These are phyloP conservation scores for Fusarium sulawesiense DNA, from an alignment of 2,329 filamentous ascomycete genomes.

Conservation along the genomic window DNA sequence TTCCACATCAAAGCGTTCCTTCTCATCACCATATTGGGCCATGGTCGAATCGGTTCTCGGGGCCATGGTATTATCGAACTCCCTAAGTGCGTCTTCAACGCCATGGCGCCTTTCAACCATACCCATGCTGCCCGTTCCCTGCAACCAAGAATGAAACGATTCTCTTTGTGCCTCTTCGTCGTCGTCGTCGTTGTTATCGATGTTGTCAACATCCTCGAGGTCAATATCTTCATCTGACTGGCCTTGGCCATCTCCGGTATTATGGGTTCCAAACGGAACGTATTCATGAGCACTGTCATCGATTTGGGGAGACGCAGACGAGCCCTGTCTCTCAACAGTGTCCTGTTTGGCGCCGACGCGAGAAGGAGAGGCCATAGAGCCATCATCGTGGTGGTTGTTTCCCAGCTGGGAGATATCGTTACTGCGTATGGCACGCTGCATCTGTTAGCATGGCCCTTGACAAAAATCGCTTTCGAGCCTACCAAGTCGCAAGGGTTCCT, in stretches of 20 bases:
- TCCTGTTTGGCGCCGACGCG: neutral
- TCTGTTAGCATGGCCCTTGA: constrained; percentile 1
- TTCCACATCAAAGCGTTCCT: constrained; percentile 1
- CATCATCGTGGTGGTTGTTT: neutral
- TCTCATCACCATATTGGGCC: neutral
- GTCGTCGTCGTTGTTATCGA: neutral
- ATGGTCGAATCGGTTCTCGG: too few relatives aligned
- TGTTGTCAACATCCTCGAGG: neutral
- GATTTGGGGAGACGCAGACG: neutral
- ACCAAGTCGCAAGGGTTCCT: neutral
- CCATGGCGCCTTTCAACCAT: neutral
- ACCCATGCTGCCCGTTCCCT: neutral
- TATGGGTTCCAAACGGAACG: neutral
- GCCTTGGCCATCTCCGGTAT: too few relatives aligned
- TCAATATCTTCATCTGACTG: neutral
- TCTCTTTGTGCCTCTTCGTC: neutral
- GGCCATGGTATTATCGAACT: neutral
- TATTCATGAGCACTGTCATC: neutral
- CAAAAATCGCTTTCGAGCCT: neutral
- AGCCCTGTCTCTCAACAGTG: constrained; percentile 3
- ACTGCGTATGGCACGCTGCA: neutral
- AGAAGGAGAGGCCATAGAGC: neutral
- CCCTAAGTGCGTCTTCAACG: neutral
- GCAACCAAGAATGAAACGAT: neutral
- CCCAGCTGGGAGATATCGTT: neutral